Percentiles rank a stretch among this genome's conserved stretches.
phyloP scores from a whole-genome alignment of 2,329 filamentous ascomycete species.

The Botrytis galanthina region DNA sequence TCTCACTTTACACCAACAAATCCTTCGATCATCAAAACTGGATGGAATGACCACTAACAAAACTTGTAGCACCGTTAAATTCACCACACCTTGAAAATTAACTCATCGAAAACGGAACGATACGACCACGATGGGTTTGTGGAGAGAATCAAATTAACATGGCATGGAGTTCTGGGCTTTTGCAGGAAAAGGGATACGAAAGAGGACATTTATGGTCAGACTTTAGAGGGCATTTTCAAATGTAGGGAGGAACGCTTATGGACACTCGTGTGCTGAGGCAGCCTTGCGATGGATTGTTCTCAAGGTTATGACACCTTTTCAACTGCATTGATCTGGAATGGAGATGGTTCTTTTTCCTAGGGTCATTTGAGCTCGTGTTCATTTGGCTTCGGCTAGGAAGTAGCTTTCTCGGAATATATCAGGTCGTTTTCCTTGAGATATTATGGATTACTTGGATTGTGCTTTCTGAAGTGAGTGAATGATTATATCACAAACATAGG shows the following conservation, averaged over 20 bases:
- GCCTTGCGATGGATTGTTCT: slow-evolving; percentile 19
- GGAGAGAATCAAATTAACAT: slow-evolving; percentile 17
- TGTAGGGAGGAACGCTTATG: slow-evolving; percentile 18
- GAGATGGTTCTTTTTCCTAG: slow-evolving; percentile 17
- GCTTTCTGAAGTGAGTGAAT: slow-evolving; percentile 5
- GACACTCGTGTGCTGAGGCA: slow-evolving; percentile 18
- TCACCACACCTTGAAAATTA: slow-evolving; percentile 12
- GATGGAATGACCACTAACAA: slow-evolving; percentile 16
- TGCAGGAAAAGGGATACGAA: slow-evolving; percentile 18
- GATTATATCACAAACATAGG: background rate
- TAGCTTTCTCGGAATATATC: slow-evolving; percentile 23
- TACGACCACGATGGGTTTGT: slow-evolving; percentile 16
- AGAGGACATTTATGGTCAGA: slow-evolving; percentile 12
- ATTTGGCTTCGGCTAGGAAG: slow-evolving; percentile 16
- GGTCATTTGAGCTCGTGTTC: slow-evolving; percentile 13
- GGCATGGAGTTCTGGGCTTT: slow-evolving; percentile 24
- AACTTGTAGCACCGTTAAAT: slow-evolving; percentile 34
- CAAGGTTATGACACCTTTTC: slow-evolving; percentile 12
- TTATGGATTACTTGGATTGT: background rate
- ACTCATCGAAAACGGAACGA: slow-evolving; percentile 16
- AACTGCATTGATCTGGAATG: slow-evolving; percentile 20
- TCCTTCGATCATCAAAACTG: background rate
- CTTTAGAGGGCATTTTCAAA: slow-evolving; percentile 19
- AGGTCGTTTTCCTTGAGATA: slow-evolving; percentile 18
- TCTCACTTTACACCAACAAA: background rate